Base-by-base conservation (phyloP, 192 early-diverging fungal species). In the Oehlia diaphana region DNA sequence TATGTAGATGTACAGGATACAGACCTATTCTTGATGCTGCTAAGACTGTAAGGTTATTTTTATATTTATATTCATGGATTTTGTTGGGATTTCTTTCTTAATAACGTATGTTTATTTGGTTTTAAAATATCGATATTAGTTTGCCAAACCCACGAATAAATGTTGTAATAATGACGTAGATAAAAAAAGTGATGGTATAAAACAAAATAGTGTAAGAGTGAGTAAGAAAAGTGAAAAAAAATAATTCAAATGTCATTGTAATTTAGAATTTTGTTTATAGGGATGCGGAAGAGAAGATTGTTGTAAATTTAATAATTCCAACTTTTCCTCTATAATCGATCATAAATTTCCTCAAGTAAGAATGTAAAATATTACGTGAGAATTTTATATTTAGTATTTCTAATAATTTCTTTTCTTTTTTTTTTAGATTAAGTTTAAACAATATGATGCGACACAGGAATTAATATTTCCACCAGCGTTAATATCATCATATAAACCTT, bases 1-100 rank as follows among this genome's bases (percentile, higher is more conserved):
- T 96, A 80, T 96, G 95, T 82, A 86, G 95, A n/a, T 96, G 95
- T 88, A 96, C 95, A 8, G 95, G 95, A 35, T 96, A 96, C 78
- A 80, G 94, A 7, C 94, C 94, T 3, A 96, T 96, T 79, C 79
- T 96, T 21, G 94, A 96, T 49, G 94, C 94, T 21, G 94, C 93
- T 65, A 94, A 93, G 83, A 92, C 90, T 33, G 83, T 86, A 61
- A 76, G 82, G 9, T 50, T 65, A 37, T 80, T 79, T 47, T 71
- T 79, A 14, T 47, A 71, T 47, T 71, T 79, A 14, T 71, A 47
- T 71, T 71, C 16, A 19, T 9, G 8, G 23, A n/a, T 31, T 19
- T n/a, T 21, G 44, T 9, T 19, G 2, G n/a, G 42, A 31, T 37
- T 10, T 21, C 26, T 35, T 58, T 37, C 35, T 47, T 31, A 49